Base-by-base conservation (phyloP, 208 protist genomes). In the Herpetomonas tarakana region DNA sequence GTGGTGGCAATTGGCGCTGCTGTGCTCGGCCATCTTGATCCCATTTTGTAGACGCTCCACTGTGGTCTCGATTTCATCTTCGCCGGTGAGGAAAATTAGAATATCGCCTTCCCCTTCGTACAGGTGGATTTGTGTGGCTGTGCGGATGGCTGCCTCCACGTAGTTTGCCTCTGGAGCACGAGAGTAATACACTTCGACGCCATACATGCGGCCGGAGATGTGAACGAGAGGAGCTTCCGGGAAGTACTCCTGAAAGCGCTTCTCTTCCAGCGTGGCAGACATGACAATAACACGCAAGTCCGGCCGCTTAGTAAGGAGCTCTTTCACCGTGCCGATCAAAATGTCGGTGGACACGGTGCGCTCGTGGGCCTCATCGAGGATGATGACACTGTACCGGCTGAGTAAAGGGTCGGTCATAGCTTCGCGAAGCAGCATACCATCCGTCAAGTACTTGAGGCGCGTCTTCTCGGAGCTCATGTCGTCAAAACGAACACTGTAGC, bases 301-400 rank as follows among this genome's bases (percentile, higher is more conserved):
- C 0, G 83, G 83, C 0, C 87, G 30, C 52, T 81, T 77, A 7
- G 52, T 59, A 11, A 94, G 56, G 26, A 96, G 55, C 25, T 91
- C 79, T 85, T 99, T 99, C 11, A 99, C 70, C 1, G 99, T 76
- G 7, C 96, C 98, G 65, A 99, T 98, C 2, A 99, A 78, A 35
- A 99, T 94, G 70, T 99, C 98, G 0, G 98, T 99, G 46, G 97
- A 80, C 25, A 99, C 93, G 2, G 97, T 99, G 9, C 99, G 77
- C 78, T 99, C 98, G 74, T 99, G 99, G 0, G 98, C 98, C 80
- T 99, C 99, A 83, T 99, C 99, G 0, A 99, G 78, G 53, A 99
- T 98, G 58, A 99, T 96, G 11, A 98, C 85, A 52, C 84, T 89
- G 79, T 99, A 99, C 6, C 82, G 58, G 21, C 41, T 71, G 16